A percentile compares a stretch with the other conserved stretches of the same genome.
Evolutionary conservation across 1,284 basidiomycete genomes (phyloP).

Genomic region (Tetrapyrgos nigripes): DNA sequence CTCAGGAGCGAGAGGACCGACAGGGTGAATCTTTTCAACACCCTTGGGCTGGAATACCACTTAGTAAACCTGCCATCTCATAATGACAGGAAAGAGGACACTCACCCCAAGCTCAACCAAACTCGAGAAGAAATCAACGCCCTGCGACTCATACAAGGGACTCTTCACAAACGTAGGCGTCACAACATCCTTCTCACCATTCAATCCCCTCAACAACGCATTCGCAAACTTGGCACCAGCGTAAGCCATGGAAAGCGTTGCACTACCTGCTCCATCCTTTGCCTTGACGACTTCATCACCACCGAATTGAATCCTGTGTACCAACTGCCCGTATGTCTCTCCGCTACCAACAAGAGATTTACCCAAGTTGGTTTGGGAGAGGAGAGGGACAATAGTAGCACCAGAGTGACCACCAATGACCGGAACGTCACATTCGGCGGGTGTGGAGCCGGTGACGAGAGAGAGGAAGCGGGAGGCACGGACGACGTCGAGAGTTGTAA

Average conservation of each 20-base stretch:
- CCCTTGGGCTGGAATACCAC: constrained; percentile 78
- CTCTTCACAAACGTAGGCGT: constrained; percentile 87
- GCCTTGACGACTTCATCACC: constrained; percentile 93
- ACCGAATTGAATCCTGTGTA: constrained; percentile 90
- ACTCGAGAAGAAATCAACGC: constrained; percentile 88
- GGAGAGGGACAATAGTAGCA: constrained; percentile 93
- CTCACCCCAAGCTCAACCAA: constrained; percentile 86
- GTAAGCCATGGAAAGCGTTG: constrained; percentile 95
- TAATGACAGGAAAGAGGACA: constrained; percentile 19
- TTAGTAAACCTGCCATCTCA: constrained; percentile 36
- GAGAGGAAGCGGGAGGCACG: constrained; percentile 93
- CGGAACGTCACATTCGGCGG: constrained; percentile 77
- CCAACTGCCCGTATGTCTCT: constrained; percentile 72
- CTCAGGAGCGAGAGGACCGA: constrained; percentile 78
- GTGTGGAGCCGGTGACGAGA: constrained; percentile 71
- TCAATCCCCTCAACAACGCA: constrained; percentile 82
- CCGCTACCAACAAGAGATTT: constrained; percentile 62
- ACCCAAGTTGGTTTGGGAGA: constrained; percentile 80
- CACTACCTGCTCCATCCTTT: constrained; percentile 89
- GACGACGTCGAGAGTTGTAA: constrained; percentile 98
- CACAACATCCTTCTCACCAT: constrained; percentile 86
- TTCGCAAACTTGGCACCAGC: constrained; percentile 91
- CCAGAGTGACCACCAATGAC: constrained; percentile 98
- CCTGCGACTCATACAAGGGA: constrained; percentile 73
- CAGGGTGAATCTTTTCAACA: constrained; percentile 87